These are phyloP conservation scores for Xylaria sp. DNA, from an alignment of 2,329 filamentous ascomycete genomes.

Conservation along the genomic window DNA sequence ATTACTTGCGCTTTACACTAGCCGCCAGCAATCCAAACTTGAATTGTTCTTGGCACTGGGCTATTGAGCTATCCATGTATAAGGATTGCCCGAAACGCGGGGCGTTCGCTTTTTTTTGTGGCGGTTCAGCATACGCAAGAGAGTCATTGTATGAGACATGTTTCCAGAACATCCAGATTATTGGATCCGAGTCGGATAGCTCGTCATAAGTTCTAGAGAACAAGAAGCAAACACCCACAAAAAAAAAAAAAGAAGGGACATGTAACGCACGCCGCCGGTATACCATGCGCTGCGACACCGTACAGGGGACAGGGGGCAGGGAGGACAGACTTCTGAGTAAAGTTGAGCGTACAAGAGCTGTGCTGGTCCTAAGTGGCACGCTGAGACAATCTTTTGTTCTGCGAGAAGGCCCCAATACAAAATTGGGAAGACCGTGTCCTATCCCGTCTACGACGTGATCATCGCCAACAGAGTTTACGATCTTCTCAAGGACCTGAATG, in stretches of 20 bases:
- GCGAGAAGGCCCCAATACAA: not conserved
- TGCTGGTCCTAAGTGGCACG: not conserved
- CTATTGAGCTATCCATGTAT: constrained; percentile 1
- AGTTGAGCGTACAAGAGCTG: not conserved
- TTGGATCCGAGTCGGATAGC: constrained; percentile 2
- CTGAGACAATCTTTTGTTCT: not conserved
- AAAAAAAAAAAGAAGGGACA: not conserved
- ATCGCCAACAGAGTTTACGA: not conserved
- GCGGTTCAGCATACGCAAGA: not conserved
- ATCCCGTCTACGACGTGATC: not conserved
- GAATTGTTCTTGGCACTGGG: not conserved
- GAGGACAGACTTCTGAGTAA: not conserved
- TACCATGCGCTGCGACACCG: not conserved
- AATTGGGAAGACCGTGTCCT: not conserved
- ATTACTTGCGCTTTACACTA: not conserved
- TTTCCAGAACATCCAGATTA: not conserved
- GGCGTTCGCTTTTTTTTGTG: not conserved
- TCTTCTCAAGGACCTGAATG: not conserved
- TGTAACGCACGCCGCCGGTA: not conserved
- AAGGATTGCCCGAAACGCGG: not conserved
- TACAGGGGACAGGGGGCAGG: not conserved
- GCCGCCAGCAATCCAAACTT: not conserved
- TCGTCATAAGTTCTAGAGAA: not conserved
- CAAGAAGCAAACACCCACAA: not conserved
- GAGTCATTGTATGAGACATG: not conserved